phyloP scores from a whole-genome alignment of 2,329 filamentous ascomycete genomes.

The Penicillium rolfsii region DNA sequence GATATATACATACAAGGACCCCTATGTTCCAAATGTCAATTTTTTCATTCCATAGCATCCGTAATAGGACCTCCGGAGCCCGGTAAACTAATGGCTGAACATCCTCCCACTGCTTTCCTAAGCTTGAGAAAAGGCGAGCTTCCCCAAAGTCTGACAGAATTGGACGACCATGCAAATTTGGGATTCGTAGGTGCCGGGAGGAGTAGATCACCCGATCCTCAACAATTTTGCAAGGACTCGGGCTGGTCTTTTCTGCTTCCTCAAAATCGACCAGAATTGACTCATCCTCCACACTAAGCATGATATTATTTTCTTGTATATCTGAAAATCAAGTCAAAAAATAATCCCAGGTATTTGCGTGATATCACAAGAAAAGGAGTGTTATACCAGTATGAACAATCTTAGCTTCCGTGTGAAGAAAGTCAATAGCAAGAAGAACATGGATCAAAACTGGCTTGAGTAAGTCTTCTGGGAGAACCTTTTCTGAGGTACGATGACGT shows the following conservation, averaged over 20 bases:
- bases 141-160: conserved; percentile 34
- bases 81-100: not conserved
- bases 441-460: conserved; percentile 28
- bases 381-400: conserved; percentile 32
- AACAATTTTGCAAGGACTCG: conserved; percentile 29
- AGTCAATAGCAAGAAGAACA: conserved; percentile 33
- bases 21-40: conserved; percentile 36
- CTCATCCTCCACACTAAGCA: conserved; percentile 32
- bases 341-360: not conserved
- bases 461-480: conserved; percentile 25
- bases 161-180: conserved; percentile 30
- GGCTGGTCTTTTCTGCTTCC: conserved; percentile 26
- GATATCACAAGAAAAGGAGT: not conserved
- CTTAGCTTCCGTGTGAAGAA: conserved; percentile 32
- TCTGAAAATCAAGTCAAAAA: conserved; percentile 22
- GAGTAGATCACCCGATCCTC: conserved; percentile 30
- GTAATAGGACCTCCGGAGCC: conserved; percentile 1
- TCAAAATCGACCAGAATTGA: conserved; percentile 32
- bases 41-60: conserved; percentile 29
- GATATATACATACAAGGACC: conserved; percentile 21
- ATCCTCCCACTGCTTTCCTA: not conserved
- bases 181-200: conserved; percentile 28
- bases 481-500: conserved; percentile 9
- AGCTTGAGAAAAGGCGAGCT: not conserved
- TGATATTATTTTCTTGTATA: conserved; percentile 35